phyloP scores from a whole-genome alignment of 768 basidiomycete species.

The Kwoniella heveanensis region DNA sequence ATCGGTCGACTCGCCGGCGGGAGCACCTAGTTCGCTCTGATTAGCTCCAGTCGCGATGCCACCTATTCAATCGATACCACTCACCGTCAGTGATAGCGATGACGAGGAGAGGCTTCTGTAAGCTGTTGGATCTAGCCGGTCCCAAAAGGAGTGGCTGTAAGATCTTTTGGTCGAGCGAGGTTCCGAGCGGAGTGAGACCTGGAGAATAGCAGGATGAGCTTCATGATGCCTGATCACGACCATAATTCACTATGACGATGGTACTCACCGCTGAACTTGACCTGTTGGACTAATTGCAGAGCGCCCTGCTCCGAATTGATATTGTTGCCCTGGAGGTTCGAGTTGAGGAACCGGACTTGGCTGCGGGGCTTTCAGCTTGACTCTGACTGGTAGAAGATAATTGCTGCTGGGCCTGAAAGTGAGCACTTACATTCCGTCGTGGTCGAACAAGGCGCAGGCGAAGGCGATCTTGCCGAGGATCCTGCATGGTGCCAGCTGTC shows the following conservation, averaged over 20 bases:
- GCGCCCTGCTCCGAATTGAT: slow-evolving; percentile 55
- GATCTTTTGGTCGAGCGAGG: slow-evolving; percentile 56
- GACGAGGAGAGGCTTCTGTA: slow-evolving; percentile 58
- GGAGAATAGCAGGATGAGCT: slow-evolving; percentile 1
- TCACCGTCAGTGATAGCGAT: slow-evolving; percentile 50
- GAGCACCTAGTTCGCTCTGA: slow-evolving; percentile 18
- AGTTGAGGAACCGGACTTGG: slow-evolving; percentile 58
- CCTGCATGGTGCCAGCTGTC: slow-evolving; percentile 21
- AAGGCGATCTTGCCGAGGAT: slow-evolving; percentile 55
- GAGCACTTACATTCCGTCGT: slow-evolving; percentile 56
- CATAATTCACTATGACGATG: not conserved
- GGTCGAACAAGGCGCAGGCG: slow-evolving; percentile 54
- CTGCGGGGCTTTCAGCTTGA: slow-evolving; percentile 13
- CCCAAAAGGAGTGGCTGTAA: slow-evolving; percentile 57
- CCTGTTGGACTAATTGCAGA: slow-evolving; percentile 48
- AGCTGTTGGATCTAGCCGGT: slow-evolving; percentile 47
- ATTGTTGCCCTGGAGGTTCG: slow-evolving; percentile 55
- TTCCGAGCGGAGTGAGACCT: slow-evolving; percentile 54
- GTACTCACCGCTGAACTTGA: slow-evolving; percentile 54
- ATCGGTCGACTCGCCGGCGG: slow-evolving; percentile 50
- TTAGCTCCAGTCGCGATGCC: not conserved
- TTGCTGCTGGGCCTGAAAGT: not conserved
- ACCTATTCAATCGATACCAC: not conserved
- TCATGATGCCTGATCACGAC: no score
- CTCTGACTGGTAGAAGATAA: not conserved